phyloP scores from a whole-genome alignment of 257 asterid genomes.

The Rehmannia glutinosa region DNA sequence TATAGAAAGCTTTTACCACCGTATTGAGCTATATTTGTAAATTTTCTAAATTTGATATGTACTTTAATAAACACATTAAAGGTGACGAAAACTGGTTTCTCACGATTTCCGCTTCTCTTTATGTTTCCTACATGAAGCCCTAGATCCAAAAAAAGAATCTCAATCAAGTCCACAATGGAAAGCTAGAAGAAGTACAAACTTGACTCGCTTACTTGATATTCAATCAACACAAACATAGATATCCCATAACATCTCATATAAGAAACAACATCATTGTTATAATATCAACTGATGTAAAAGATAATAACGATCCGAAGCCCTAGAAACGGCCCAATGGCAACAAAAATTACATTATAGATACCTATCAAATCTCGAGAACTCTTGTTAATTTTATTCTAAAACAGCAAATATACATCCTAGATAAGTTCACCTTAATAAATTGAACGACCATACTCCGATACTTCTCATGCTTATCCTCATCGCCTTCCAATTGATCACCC shows the following conservation, averaged over 20 bases:
- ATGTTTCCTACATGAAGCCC: background rate
- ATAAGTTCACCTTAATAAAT: constrained; percentile 38
- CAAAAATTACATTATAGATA: background rate
- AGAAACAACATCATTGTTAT: too few species aligned
- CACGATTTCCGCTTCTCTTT: background rate
- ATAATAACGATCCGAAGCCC: background rate
- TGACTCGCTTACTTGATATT: too few species aligned
- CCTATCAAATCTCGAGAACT: background rate
- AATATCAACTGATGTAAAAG: too few species aligned
- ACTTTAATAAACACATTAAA: background rate
- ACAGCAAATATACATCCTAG: background rate
- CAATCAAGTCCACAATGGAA: background rate
- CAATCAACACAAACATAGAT: background rate
- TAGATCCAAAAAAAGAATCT: constrained; percentile 3
- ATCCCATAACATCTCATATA: background rate
- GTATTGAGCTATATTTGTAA: background rate
- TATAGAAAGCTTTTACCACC: background rate
- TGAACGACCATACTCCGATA: constrained; percentile 75
- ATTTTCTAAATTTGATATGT: background rate
- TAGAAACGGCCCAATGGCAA: too few species aligned
- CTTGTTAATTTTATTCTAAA: background rate
- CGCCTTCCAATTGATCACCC: constrained; percentile 94
- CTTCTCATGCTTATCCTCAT: constrained; percentile 74
- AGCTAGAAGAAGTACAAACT: background rate
- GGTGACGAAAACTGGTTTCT: background rate